Evolutionary conservation across 176 grass and related monocot genomes (phyloP).

Genomic region (Chloris gayana): DNA sequence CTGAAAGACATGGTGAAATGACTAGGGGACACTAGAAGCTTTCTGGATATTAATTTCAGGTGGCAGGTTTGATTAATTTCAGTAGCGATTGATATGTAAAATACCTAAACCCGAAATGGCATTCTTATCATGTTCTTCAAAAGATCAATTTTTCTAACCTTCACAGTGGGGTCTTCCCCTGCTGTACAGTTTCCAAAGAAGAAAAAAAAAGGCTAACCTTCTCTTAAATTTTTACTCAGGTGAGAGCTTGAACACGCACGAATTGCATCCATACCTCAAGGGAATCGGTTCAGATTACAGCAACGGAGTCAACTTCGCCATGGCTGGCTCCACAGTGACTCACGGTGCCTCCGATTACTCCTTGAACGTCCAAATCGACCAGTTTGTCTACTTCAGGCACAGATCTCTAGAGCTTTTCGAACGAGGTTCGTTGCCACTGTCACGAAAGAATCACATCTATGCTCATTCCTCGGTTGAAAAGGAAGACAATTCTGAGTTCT

Average conservation of each 20-base stretch:
- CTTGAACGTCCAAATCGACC: slow-evolving; percentile 68
- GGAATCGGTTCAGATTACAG: slow-evolving; percentile 74
- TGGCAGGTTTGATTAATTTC: neutral
- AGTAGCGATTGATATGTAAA: too few species aligned
- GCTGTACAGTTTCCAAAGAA: too few species aligned
- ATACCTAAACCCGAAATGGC: too few species aligned
- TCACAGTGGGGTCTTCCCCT: too few species aligned
- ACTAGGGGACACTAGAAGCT: slow-evolving; percentile 1
- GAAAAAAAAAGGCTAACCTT: too few species aligned
- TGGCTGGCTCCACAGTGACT: slow-evolving; percentile 55
- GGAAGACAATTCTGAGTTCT: slow-evolving; percentile 2
- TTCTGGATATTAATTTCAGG: neutral
- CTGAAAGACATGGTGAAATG: neutral
- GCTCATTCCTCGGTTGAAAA: neutral
- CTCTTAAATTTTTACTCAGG: slow-evolving; percentile 45
- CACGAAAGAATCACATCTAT: neutral
- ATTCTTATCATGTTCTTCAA: neutral
- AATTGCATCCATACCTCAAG: slow-evolving; percentile 78
- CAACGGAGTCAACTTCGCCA: slow-evolving; percentile 86
- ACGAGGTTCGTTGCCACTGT: slow-evolving; percentile 28
- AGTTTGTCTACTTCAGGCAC: slow-evolving; percentile 80
- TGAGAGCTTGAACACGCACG: slow-evolving; percentile 62
- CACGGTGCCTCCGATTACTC: slow-evolving; percentile 57
- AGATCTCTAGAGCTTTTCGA: slow-evolving; percentile 70
- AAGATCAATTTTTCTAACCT: neutral